These are phyloP conservation scores for Petrea volubilis DNA, from an alignment of 257 asterid genomes.

Conservation along the genomic window DNA sequence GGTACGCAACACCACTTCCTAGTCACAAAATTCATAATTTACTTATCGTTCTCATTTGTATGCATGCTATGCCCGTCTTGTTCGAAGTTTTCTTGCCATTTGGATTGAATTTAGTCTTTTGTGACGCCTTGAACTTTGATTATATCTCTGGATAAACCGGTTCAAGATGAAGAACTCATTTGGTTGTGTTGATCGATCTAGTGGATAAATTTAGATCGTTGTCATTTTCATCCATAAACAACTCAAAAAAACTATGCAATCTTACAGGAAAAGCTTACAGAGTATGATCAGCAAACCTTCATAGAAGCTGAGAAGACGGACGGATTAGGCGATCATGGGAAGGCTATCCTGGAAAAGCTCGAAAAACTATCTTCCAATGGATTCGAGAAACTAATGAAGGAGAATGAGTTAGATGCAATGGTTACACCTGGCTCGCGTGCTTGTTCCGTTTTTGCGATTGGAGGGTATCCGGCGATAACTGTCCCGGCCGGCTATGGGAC, in stretches of 20 bases:
- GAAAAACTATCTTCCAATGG: constrained; percentile 41
- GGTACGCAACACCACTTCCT: constrained; percentile 27
- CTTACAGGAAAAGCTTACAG: constrained; percentile 42
- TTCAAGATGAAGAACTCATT: not conserved
- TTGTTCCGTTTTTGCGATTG: constrained; percentile 51
- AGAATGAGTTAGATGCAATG: constrained; percentile 56
- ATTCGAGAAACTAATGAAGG: constrained; percentile 52
- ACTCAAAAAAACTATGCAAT: no score
- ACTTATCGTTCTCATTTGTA: not conserved
- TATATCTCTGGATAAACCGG: not conserved
- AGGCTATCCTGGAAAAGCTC: constrained; percentile 37
- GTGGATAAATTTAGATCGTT: no score
- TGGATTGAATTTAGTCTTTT: not conserved
- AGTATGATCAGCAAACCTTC: constrained; percentile 48
- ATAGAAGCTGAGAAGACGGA: constrained; percentile 52
- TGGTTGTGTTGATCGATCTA: not conserved
- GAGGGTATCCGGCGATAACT: constrained; percentile 63
- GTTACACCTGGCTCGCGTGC: constrained; percentile 47
- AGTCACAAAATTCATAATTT: not conserved
- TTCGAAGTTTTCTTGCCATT: not conserved
- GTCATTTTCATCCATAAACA: no score
- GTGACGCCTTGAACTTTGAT: not conserved
- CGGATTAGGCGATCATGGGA: constrained; percentile 51
- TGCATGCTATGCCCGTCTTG: not conserved
- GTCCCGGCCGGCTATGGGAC: constrained; percentile 66